Evolutionary conservation across 129 eudicot genomes (phyloP).

Genomic region (Artemisia annua): DNA sequence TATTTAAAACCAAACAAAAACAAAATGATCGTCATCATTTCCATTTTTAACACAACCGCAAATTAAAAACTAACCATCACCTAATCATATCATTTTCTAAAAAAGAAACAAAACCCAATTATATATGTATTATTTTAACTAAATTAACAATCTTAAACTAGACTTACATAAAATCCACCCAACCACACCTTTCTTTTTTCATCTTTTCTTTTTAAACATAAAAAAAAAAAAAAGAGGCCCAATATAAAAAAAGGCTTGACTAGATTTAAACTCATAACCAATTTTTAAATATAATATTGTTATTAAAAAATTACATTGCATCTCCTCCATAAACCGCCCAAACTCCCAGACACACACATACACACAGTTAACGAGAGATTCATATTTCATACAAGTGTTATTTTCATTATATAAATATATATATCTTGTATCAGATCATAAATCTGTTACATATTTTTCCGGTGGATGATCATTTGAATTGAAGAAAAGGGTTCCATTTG

Average conservation of each 20-base stretch:
- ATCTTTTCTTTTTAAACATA: not conserved
- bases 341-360: constrained; percentile 39
- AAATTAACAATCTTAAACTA: not conserved
- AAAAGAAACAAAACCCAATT: too few relatives aligned
- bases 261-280: not conserved
- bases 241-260: constrained; percentile 29
- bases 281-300: not conserved
- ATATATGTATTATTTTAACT: too few relatives aligned
- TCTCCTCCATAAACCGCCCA: constrained; percentile 41
- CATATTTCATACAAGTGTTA: not conserved
- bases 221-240: not conserved
- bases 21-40: too few relatives aligned
- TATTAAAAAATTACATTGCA: constrained; percentile 16
- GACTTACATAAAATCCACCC: constrained; percentile 23
- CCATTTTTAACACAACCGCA: too few relatives aligned
- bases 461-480: too few relatives aligned
- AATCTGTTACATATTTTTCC: too few relatives aligned
- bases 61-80: too few relatives aligned
- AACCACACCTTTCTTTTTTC: constrained; percentile 26
- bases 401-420: not conserved
- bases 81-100: too few relatives aligned
- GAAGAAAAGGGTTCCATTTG: not conserved
- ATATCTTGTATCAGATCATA: constrained; percentile 20
- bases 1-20: too few relatives aligned
- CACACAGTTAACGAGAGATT: constrained; percentile 37